Percentiles rank a stretch among this genome's conserved stretches.
These are phyloP conservation scores for Paraphoma sp. DNA, from an alignment of 2,329 filamentous ascomycete genomes.

Conservation along the genomic window DNA sequence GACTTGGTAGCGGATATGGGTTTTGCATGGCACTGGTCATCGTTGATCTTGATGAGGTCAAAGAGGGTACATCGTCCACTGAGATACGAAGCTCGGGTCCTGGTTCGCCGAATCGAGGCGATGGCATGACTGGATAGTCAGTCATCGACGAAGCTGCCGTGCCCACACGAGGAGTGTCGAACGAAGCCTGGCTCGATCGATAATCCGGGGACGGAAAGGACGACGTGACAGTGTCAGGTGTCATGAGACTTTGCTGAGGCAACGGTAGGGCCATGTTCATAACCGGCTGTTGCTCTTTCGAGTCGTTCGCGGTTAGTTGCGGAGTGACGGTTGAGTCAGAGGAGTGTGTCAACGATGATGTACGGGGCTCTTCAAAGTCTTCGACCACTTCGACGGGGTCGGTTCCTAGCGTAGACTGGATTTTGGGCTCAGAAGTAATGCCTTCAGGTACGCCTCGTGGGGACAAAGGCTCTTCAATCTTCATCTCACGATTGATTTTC, in stretches of 20 bases:
- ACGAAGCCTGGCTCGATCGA: slow-evolving; percentile 66
- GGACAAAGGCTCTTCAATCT: slow-evolving; percentile 30
- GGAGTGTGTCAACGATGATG: slow-evolving; percentile 57
- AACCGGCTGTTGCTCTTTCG: slow-evolving; percentile 46
- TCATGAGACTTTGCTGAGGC: slow-evolving; percentile 61
- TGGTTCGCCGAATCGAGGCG: slow-evolving; percentile 74
- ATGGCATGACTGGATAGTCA: slow-evolving; percentile 74
- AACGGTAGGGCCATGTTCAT: slow-evolving; percentile 48
- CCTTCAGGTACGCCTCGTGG: slow-evolving; percentile 28
- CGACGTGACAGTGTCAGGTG: slow-evolving; percentile 68
- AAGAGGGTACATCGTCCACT: slow-evolving; percentile 74
- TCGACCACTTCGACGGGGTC: slow-evolving; percentile 54
- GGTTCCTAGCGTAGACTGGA: slow-evolving; percentile 22
- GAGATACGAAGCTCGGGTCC: slow-evolving; percentile 75
- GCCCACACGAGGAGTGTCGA: slow-evolving; percentile 75
- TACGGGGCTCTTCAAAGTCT: slow-evolving; percentile 56
- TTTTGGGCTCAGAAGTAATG: slow-evolving; percentile 6
- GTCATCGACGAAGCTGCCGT: slow-evolving; percentile 77
- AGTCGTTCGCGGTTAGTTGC: slow-evolving; percentile 33
- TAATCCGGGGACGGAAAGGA: slow-evolving; percentile 69
- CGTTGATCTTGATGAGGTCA: slow-evolving; percentile 78
- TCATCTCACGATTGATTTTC: slow-evolving; percentile 12
- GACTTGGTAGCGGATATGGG: slow-evolving; percentile 49
- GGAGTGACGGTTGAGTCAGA: slow-evolving; percentile 57
- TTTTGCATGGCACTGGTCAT: slow-evolving; percentile 73